phyloP scores from a whole-genome alignment of 78 protist genomes.

The Dictyostelium intermedium region DNA sequence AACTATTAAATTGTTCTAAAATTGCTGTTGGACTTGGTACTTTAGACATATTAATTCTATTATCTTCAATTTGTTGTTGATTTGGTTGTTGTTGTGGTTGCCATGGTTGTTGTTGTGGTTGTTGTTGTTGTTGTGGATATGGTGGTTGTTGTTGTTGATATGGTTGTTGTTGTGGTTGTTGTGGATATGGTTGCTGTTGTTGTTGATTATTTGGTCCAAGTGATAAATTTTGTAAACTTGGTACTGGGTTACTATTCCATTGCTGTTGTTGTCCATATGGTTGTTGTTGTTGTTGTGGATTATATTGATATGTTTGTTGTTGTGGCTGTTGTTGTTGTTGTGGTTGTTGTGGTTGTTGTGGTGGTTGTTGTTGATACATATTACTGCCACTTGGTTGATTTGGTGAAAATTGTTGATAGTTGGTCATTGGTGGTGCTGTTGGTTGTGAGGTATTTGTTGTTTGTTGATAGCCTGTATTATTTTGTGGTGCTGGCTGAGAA shows the following conservation, averaged over 20 bases:
- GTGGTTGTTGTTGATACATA: not conserved
- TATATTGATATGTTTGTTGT: not conserved
- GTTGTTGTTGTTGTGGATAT: not conserved
- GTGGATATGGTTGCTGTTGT: conserved; percentile 4
- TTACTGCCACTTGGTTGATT: not conserved
- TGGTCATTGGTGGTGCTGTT: not conserved
- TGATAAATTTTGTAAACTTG: conserved; percentile 19
- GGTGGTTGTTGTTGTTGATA: conserved; percentile 13
- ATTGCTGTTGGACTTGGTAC: conserved; percentile 56
- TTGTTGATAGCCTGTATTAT: not conserved
- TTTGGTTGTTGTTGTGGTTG: not conserved
- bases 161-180: conserved; percentile 14
- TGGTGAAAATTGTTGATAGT: not conserved
- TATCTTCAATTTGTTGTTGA: conserved; percentile 1
- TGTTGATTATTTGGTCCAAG: not conserved
- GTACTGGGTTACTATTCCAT: not conserved
- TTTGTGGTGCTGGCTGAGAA: not conserved
- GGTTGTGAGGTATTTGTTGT: not conserved
- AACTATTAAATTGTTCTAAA: conserved; percentile 29
- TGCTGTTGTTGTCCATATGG: not conserved
- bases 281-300: not conserved
- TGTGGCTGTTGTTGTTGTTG: not conserved
- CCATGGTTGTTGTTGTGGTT: not conserved
- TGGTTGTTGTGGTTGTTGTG: not conserved
- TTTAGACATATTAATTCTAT: conserved; percentile 36